Percentiles rank a stretch among this genome's conserved stretches.
Conservation (phyloP, 176 grass and related monocot species). For the Eragrostis curvula region DNA sequence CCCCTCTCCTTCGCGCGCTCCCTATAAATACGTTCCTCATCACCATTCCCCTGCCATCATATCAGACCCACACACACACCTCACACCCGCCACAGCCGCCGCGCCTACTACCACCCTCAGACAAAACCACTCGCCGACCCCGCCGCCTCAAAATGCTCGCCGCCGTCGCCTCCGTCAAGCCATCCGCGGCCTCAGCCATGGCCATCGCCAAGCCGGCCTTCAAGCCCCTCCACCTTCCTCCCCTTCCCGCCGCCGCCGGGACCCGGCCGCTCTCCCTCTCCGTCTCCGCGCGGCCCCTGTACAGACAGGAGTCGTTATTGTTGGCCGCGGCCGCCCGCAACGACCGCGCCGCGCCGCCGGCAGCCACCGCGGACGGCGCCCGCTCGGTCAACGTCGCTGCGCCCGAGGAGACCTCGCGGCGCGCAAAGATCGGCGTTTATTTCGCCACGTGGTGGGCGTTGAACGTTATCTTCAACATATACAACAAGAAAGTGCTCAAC, state of each 20-base stretch:
- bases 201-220: constrained; percentile 19
- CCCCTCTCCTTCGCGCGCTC: constrained; percentile 22
- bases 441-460: constrained; percentile 97
- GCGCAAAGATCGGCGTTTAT: constrained; percentile 77
- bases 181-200: constrained; percentile 4
- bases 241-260: constrained; percentile 11
- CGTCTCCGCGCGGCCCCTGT: constrained; percentile 52
- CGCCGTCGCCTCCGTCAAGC: constrained; percentile 50
- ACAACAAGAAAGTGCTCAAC: constrained; percentile 99
- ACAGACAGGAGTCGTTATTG: constrained; percentile 46
- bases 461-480: constrained; percentile 98
- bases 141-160: constrained; percentile 36
- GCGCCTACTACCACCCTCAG: neutral
- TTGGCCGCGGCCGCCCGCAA: neutral
- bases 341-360: constrained; percentile 35
- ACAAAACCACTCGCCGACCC: neutral
- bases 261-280: constrained; percentile 28
- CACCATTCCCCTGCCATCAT: neutral
- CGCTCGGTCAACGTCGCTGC: constrained; percentile 31
- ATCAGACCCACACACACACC: constrained; percentile 4
- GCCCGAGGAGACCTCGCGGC: constrained; percentile 32
- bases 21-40: constrained; percentile 49
- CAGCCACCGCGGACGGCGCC: constrained; percentile 50
- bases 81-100: neutral
- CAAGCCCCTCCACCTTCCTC: constrained; percentile 56